Base-by-base conservation (phyloP, 1,139 yeast genomes). In the Zygoascus sp. region DNA sequence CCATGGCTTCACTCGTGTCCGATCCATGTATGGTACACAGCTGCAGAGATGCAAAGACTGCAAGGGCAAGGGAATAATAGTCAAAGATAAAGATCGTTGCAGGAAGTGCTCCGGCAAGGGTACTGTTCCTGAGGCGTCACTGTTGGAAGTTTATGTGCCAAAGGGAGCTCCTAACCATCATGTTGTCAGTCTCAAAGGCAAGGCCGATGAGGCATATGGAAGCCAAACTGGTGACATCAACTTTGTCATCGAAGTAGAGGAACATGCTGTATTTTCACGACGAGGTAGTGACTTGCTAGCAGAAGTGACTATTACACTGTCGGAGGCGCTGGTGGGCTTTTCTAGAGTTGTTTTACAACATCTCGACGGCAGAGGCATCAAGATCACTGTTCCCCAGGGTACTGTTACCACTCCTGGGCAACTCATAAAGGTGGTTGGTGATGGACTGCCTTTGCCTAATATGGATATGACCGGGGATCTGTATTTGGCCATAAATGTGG, bases 391-490 rank as follows among this genome's bases (percentile, higher is more conserved):
- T 4, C 73, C 75, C 10, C 56, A 65, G 0, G 74, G 75, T 8
- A 94, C 92, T 0, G 96, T 92, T 4, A 62, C 89, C 8, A 76
- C 83, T 54, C 97, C 97, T 0, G 83, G 86, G 13, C 86, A 86
- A 52, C 75, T 72, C 50, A 66, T 92, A 32, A 75, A 81, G 53
- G 72, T 92, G 16, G 66, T 73, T 34, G 78, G 79, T 39, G 97
- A 90, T 64, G 98, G 98, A 1, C 87, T 94, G 95, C 96, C 96
- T 0, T 69, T 70, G 49, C 66, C 67, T 19, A 56, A 67, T 9
- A 13, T 32, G 17, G 68, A 63, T 41, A 59, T 66, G 16, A 72
- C 74, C 43, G 97, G 97, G 21, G 89, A 88, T 62, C 67, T 92
- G 57, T 90, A 81, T 57, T 71, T 92, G 17, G 77, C 76, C 49